Evolutionary conservation across 139 green algal genomes (phyloP).

Genomic region (Ettlia oleoabundans): DNA sequence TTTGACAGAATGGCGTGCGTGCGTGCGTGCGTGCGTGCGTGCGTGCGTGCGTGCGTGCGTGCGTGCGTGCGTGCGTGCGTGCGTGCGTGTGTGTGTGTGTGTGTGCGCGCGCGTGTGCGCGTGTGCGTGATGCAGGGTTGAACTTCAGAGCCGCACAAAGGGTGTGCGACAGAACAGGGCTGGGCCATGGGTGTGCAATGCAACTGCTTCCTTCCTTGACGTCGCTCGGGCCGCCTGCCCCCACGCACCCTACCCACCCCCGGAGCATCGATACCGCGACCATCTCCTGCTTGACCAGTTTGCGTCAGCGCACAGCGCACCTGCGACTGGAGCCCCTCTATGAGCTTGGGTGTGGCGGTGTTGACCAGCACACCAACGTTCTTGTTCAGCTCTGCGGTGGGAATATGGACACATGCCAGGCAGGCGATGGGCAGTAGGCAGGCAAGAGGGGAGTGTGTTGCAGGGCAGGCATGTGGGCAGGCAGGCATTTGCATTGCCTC

Average conservation of each 20-base stretch:
- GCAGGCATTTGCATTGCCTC: neutral
- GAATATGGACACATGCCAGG: too few species aligned
- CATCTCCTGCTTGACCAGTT: too few species aligned
- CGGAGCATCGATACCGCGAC: too few species aligned
- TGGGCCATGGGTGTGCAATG: too few species aligned
- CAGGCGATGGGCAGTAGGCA: neutral
- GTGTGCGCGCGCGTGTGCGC: neutral
- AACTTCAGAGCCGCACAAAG: too few species aligned
- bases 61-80: too few species aligned
- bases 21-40: too few species aligned
- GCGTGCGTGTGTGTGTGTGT: neutral
- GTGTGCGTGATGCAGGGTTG: neutral
- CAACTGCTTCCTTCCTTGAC: too few species aligned
- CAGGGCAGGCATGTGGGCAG: neutral
- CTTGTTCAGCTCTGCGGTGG: conserved; percentile 36
- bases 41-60: neutral
- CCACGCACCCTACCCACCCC: too few species aligned
- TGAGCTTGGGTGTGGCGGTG: conserved; percentile 33
- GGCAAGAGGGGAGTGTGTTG: neutral
- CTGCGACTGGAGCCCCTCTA: conserved; percentile 48
- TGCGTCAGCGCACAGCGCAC: too few species aligned
- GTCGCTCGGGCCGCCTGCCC: neutral
- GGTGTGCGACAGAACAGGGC: too few species aligned
- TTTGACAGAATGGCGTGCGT: too few species aligned
- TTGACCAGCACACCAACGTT: conserved; percentile 15